phyloP scores from a whole-genome alignment of 768 basidiomycete genomes.

The Hygrophorus russula region DNA sequence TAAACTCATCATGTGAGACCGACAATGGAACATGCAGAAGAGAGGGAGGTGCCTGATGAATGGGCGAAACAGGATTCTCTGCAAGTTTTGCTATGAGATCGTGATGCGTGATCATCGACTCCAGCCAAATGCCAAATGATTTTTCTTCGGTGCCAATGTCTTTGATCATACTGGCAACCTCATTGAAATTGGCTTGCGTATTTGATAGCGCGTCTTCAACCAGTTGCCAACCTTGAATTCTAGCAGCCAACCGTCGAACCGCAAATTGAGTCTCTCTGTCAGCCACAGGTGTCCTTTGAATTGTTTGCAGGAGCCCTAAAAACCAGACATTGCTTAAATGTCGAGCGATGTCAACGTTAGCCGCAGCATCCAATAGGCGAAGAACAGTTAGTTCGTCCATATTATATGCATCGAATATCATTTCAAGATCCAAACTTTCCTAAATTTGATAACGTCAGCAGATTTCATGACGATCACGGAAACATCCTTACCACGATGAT shows the following conservation, averaged over 20 bases:
- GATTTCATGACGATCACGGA: background rate
- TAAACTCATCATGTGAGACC: constrained; percentile 43
- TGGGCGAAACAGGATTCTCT: constrained; percentile 25
- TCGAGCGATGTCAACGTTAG: constrained; percentile 55
- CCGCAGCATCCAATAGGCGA: constrained; percentile 50
- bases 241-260: constrained; percentile 32
- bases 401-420: constrained; percentile 40
- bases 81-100: constrained; percentile 36
- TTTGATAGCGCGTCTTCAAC: constrained; percentile 55
- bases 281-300: constrained; percentile 25
- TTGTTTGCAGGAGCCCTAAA: constrained; percentile 25
- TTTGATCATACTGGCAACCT: constrained; percentile 39
- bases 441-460: constrained; percentile 14
- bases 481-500: constrained; percentile 25
- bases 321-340: constrained; percentile 35
- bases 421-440: constrained; percentile 45
- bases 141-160: constrained; percentile 56
- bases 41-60: constrained; percentile 23
- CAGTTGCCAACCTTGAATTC: constrained; percentile 45
- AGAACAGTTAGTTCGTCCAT: constrained; percentile 46
- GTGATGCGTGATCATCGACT: constrained; percentile 50
- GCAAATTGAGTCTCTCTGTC: constrained; percentile 32
- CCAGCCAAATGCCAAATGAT: constrained; percentile 63
- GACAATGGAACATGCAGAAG: constrained; percentile 24
- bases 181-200: constrained; percentile 36